Evolutionary conservation across 1,139 yeast genomes (phyloP), one percentile per base, ranked within the genome.

Genomic region (Yamadazyma friedrichii): DNA sequence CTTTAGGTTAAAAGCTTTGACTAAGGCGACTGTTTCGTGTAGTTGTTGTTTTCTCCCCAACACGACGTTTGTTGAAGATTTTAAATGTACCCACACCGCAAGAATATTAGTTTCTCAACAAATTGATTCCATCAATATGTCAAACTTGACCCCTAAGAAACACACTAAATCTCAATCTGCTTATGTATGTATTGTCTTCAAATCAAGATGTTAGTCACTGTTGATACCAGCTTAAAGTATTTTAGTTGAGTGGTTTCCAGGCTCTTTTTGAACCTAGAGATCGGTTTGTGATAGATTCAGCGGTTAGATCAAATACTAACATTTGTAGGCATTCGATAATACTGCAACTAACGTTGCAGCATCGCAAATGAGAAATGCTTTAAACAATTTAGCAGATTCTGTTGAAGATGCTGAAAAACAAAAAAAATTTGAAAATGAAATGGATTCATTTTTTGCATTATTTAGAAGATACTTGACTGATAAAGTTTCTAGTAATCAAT

Each of bases 311-410:
- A n/a, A 20, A 20, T 48, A 58, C 65, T 60, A 62, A 61, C 64
- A 20, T 10, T 42, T 36, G 6, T 31, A 84, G 82, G 96, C 96
- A 20, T 93, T 93, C 59, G 98, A 93, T 67, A 86, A 87, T 70
- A 88, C 95, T 51, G 91, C 97, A 36, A 88, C 96, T 47, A 88
- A 88, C 48, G 95, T 89, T 47, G 96, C 98, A 27, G 98, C 98
- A 8, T 85, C 95, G 47, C 97, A 91, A 64, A 93, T 93, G 98
- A 84, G 98, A 60, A 93, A 93, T 62, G 95, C 96, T 2, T 79
- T 93, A 68, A 93, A 93, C 76, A 80, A 78, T 62, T 73, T 93
- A 61, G 85, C 93, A 38, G 98, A 91, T 64, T 77, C 93, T 17
- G 88, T 88, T 41, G 74, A 64, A 31, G 78, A 84, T 56, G 67